Conservation (phyloP, 1,139 yeast genomes). For the Oligophagozyma castellii region DNA sequence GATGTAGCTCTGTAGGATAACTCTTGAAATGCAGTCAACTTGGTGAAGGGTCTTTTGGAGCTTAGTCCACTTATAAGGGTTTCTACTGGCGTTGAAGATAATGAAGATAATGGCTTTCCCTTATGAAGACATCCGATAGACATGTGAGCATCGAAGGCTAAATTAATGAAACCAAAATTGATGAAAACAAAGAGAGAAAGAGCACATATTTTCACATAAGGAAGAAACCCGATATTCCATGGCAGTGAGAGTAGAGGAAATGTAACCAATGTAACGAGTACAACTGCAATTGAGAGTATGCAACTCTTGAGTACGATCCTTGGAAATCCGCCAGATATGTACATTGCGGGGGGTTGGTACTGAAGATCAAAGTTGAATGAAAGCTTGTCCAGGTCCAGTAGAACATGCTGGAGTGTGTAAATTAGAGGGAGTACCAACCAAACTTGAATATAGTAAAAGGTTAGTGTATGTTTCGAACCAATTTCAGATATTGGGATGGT, state of each 20-base stretch:
- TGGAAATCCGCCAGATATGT: conserved; percentile 13
- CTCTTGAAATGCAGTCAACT: conserved; percentile 64
- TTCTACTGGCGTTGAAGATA: conserved; percentile 58
- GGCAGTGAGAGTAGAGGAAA: not conserved
- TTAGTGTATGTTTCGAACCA: conserved; percentile 28
- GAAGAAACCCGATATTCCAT: conserved; percentile 1
- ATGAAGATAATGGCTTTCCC: conserved; percentile 52
- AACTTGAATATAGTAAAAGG: conserved; percentile 22
- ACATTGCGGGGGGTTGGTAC: conserved; percentile 28
- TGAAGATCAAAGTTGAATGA: conserved; percentile 30
- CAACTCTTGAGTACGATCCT: conserved; percentile 11
- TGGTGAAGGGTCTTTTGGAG: conserved; percentile 40
- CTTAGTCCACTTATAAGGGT: conserved; percentile 64
- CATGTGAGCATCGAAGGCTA: conserved; percentile 57
- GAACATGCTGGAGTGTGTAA: conserved; percentile 41
- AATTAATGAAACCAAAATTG: conserved; percentile 42
- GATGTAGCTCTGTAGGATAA: conserved; percentile 46
- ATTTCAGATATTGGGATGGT: too few relatives aligned
- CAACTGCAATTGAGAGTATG: conserved; percentile 7
- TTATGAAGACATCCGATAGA: conserved; percentile 75
- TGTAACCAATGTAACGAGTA: conserved; percentile 8
- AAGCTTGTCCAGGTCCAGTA: conserved; percentile 49
- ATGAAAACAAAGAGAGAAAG: conserved; percentile 8
- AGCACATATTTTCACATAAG: conserved; percentile 4
- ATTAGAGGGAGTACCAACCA: conserved; percentile 29